These are phyloP conservation scores for Leptographium procerum DNA, from an alignment of 2,329 filamentous ascomycete species.

Conservation along the genomic window DNA sequence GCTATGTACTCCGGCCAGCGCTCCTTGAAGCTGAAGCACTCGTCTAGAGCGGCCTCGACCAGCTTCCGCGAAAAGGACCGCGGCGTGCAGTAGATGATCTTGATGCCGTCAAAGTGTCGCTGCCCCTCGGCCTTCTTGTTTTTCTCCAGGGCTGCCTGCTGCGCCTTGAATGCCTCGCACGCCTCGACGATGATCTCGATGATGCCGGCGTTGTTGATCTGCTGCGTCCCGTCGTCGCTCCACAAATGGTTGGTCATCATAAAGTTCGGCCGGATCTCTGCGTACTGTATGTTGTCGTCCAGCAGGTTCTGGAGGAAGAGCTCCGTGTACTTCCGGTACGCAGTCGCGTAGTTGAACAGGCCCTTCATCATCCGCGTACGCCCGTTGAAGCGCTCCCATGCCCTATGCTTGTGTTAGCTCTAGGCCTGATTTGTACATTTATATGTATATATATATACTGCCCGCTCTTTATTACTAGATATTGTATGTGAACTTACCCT, in stretches of 20 bases:
- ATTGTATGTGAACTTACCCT: conserved; percentile 32
- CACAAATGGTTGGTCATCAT: conserved; percentile 52
- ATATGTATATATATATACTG: too few species aligned
- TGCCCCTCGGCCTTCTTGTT: conserved; percentile 5
- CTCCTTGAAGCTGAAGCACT: conserved; percentile 51
- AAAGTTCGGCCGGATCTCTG: conserved; percentile 60
- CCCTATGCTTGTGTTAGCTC: conserved; percentile 19
- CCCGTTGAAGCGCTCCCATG: conserved; percentile 54
- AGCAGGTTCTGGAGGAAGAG: conserved; percentile 50
- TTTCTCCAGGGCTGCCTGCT: neutral
- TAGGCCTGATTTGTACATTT: too few species aligned
- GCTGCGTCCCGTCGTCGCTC: conserved; percentile 38
- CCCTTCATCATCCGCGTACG: conserved; percentile 64
- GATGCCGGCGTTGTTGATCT: conserved; percentile 45
- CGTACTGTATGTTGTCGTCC: conserved; percentile 56
- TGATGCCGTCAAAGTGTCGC: conserved; percentile 48
- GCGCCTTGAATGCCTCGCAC: conserved; percentile 33
- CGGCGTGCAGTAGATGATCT: conserved; percentile 62
- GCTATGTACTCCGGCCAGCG: conserved; percentile 49
- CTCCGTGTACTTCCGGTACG: conserved; percentile 50
- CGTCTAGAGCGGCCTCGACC: conserved; percentile 41
- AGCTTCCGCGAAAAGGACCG: conserved; percentile 39
- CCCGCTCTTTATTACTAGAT: neutral
- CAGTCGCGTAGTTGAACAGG: conserved; percentile 53
- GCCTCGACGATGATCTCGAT: conserved; percentile 49